phyloP scores from a whole-genome alignment of 2,329 filamentous ascomycete genomes.

The Stemphylium beticola region DNA sequence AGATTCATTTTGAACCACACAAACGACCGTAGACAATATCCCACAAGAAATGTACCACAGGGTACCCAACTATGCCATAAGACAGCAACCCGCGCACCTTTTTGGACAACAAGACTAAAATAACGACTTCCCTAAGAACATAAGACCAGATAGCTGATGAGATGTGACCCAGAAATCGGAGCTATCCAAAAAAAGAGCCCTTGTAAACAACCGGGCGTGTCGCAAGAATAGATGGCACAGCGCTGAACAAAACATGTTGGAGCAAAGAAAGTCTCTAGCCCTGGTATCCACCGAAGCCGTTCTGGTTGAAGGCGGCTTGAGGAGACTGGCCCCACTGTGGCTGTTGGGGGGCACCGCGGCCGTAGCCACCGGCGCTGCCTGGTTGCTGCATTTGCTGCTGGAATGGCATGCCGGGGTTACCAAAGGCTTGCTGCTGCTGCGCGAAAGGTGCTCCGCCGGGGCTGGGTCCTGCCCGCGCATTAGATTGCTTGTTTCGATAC shows the following conservation, averaged over 20 bases:
- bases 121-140: slow-evolving; percentile 38
- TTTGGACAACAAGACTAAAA: slow-evolving; percentile 33
- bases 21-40: slow-evolving; percentile 29
- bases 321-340: slow-evolving; percentile 60
- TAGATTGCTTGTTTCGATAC: slow-evolving; percentile 47
- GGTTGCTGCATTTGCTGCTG: slow-evolving; percentile 56
- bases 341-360: slow-evolving; percentile 70
- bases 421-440: slow-evolving; percentile 64
- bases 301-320: slow-evolving; percentile 56
- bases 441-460: slow-evolving; percentile 68
- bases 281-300: slow-evolving; percentile 67
- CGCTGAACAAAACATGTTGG: slow-evolving; percentile 36
- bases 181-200: slow-evolving; percentile 47
- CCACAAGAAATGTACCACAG: slow-evolving; percentile 35
- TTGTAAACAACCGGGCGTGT: slow-evolving; percentile 45
- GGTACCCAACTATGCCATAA: slow-evolving; percentile 30
- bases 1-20: slow-evolving; percentile 34
- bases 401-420: slow-evolving; percentile 60
- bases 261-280: slow-evolving; percentile 51
- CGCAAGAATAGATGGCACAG: slow-evolving; percentile 39
- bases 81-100: slow-evolving; percentile 30
- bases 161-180: slow-evolving; percentile 37
- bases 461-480: slow-evolving; percentile 57
- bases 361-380: slow-evolving; percentile 80
- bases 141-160: slow-evolving; percentile 42